Evolutionary conservation across 2,329 filamentous ascomycete species (phyloP).

Genomic region (Cercospora janseana): DNA sequence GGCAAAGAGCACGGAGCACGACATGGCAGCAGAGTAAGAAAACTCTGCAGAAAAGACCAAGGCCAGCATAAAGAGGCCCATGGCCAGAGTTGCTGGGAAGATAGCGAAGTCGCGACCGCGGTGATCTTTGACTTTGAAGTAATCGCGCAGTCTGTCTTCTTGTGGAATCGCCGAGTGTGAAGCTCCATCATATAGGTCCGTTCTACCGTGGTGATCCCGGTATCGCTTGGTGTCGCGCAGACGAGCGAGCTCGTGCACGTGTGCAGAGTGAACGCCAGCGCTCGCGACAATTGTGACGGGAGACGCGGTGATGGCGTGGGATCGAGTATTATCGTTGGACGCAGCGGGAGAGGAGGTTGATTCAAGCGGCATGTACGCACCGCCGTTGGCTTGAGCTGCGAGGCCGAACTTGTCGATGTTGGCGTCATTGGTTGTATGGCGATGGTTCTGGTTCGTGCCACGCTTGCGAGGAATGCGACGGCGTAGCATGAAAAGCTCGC

Average conservation of each 20-base stretch:
- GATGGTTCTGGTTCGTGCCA: conserved; percentile 9
- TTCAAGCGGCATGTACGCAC: conserved; percentile 30
- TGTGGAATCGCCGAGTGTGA: conserved; percentile 3
- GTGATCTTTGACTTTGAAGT: conserved; percentile 7
- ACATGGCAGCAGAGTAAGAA: neutral
- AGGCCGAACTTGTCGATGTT: conserved; percentile 11
- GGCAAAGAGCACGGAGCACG: neutral
- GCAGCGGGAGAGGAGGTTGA: conserved; percentile 14
- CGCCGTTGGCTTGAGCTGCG: conserved; percentile 29
- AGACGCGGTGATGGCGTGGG: conserved; percentile 3
- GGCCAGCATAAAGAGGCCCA: neutral
- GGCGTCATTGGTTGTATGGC: conserved; percentile 7
- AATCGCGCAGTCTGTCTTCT: conserved; percentile 6
- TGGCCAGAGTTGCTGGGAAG: neutral
- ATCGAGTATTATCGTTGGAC: neutral
- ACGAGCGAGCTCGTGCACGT: neutral
- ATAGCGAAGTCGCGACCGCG: neutral
- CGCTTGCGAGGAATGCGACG: conserved; percentile 12
- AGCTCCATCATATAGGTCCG: conserved; percentile 4
- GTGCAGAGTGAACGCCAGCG: conserved; percentile 1
- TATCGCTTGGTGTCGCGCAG: conserved; percentile 22
- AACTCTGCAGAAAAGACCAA: too few relatives aligned
- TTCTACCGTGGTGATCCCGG: conserved; percentile 31
- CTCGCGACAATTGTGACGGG: conserved; percentile 1
- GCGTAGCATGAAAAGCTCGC: conserved; percentile 13